Evolutionary conservation across 1,139 yeast genomes (phyloP).

Genomic region (Debaryomyces robertsiae): DNA sequence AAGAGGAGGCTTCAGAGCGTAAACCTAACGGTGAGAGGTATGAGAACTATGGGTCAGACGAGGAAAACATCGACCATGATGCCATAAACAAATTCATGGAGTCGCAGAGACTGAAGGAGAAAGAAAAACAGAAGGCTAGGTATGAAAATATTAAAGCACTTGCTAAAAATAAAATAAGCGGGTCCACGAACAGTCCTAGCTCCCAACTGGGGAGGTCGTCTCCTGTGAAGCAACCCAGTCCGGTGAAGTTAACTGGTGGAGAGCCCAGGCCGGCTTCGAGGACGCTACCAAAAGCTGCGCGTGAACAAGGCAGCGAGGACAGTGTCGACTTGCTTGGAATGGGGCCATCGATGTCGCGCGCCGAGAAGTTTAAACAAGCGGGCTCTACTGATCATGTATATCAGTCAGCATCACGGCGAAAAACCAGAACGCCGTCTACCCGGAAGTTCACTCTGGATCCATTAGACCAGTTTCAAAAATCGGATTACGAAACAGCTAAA

Average conservation of each 20-base stretch:
- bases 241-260: constrained; percentile 4
- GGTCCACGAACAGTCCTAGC: constrained; percentile 7
- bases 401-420: constrained; percentile 23
- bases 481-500: constrained; percentile 59
- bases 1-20: constrained; percentile 42
- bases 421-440: constrained; percentile 3
- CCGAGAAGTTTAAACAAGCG: constrained; percentile 23
- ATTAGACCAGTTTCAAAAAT: constrained; percentile 46
- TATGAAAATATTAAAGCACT: constrained; percentile 23
- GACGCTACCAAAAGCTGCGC: too few species aligned
- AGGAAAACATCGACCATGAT: constrained; percentile 46
- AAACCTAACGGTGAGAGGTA: constrained; percentile 35
- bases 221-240: constrained; percentile 2
- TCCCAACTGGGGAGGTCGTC: constrained; percentile 7
- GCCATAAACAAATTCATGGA: constrained; percentile 44
- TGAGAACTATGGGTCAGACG: constrained; percentile 48
- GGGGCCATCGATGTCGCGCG: constrained; percentile 13
- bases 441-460: constrained; percentile 16
- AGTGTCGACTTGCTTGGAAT: constrained; percentile 29
- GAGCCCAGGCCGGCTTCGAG: background rate
- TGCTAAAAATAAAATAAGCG: constrained; percentile 22
- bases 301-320: background rate
- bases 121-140: constrained; percentile 33
- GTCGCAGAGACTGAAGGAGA: constrained; percentile 42
- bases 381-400: constrained; percentile 15